phyloP scores from a whole-genome alignment of 495 filamentous ascomycete species.

The Podospora australis region DNA sequence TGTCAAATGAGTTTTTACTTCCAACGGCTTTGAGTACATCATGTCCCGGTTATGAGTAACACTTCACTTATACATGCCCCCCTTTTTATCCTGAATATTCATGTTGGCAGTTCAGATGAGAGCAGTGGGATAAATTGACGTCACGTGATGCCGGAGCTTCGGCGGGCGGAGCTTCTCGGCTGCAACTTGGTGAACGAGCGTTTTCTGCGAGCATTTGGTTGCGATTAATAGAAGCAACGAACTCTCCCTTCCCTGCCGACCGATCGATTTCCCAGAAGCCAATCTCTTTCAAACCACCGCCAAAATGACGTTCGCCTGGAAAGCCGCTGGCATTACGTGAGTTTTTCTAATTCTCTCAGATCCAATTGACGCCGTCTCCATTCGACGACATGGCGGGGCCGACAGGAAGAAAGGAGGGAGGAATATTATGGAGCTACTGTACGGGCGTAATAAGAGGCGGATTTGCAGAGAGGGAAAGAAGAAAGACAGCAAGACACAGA shows the following conservation, averaged over 20 bases:
- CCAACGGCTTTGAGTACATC: too few species aligned
- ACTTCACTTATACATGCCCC: too few species aligned
- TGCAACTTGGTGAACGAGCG: constrained; percentile 5
- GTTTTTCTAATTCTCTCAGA: constrained; percentile 18
- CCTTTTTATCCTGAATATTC: too few species aligned
- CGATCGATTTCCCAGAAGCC: constrained; percentile 19
- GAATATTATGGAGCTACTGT: background rate
- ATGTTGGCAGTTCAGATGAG: background rate
- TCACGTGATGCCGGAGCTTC: constrained; percentile 28
- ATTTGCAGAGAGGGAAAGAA: background rate
- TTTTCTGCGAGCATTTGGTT: constrained; percentile 23
- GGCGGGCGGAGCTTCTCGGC: constrained; percentile 26
- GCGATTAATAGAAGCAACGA: constrained; percentile 7
- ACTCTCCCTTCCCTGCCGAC: constrained; percentile 10
- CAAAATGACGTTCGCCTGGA: constrained; percentile 98
- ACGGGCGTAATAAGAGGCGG: background rate
- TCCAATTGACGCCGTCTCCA: background rate
- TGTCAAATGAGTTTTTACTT: too few species aligned
- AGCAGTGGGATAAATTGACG: background rate
- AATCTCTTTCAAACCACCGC: constrained; percentile 36
- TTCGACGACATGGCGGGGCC: background rate
- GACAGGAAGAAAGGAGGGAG: background rate
- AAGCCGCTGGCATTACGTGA: constrained; percentile 94
- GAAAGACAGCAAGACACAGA: background rate
- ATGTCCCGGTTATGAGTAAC: too few species aligned